These are phyloP conservation scores for Tranzscheliella williamsii DNA, from an alignment of 1,284 basidiomycete genomes.

Conservation along the genomic window DNA sequence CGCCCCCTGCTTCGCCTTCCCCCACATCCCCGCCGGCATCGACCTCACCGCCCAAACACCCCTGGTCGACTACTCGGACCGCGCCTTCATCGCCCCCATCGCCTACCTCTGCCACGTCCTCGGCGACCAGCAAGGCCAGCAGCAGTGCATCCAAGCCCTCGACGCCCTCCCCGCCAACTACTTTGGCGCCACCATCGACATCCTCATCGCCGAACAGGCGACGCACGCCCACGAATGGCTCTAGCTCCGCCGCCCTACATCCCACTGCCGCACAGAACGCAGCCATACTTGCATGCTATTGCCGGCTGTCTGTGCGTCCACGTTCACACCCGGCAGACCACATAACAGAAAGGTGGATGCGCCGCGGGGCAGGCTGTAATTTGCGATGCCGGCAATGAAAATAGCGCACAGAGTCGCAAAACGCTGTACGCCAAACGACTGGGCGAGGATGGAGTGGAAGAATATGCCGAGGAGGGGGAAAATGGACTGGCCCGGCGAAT, in stretches of 20 bases:
- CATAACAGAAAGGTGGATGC: no score
- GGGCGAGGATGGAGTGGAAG: background rate
- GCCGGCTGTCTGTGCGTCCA: no score
- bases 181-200: constrained; percentile 55
- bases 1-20: constrained; percentile 17
- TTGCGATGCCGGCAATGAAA: no score
- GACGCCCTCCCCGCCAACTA: constrained; percentile 29
- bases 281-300: no score
- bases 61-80: constrained; percentile 47
- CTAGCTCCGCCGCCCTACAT: no score
- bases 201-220: constrained; percentile 50
- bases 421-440: no score
- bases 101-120: constrained; percentile 47
- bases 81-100: constrained; percentile 52
- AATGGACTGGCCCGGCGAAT: no score
- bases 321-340: no score
- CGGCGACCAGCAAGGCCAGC: constrained; percentile 29
- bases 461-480: background rate
- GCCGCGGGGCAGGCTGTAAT: no score
- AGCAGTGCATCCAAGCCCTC: constrained; percentile 29
- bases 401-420: no score
- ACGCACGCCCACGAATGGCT: constrained; percentile 38
- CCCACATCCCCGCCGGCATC: constrained; percentile 46
- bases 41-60: constrained; percentile 15
- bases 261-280: no score